phyloP scores from a whole-genome alignment of 495 filamentous ascomycete species.

The Hypoxylon perforatum region DNA sequence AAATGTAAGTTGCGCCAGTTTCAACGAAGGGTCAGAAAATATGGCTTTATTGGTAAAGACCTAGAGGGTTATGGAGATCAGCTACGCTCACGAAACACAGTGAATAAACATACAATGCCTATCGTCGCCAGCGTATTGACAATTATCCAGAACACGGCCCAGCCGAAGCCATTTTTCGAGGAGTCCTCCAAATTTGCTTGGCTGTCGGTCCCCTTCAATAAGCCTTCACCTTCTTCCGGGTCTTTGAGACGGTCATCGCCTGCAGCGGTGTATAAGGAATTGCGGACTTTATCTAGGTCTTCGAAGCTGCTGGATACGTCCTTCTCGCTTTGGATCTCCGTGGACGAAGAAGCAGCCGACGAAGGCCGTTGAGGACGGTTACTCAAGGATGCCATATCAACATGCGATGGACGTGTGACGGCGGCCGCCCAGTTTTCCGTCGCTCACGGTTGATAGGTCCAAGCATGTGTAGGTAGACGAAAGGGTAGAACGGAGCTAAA shows the following conservation, averaged over 20 bases:
- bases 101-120: conserved; percentile 62
- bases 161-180: conserved; percentile 39
- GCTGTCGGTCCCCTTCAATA: conserved; percentile 42
- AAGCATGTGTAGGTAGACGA: conserved; percentile 13
- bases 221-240: conserved; percentile 52
- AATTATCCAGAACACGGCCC: conserved; percentile 64
- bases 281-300: conserved; percentile 34
- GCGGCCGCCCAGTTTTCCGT: conserved; percentile 25
- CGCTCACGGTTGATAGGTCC: conserved; percentile 16
- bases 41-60: conserved; percentile 83
- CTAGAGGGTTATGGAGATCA: conserved; percentile 51
- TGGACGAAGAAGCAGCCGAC: conserved; percentile 52
- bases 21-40: conserved; percentile 73
- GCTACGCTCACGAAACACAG: conserved; percentile 9
- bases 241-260: conserved; percentile 44
- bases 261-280: conserved; percentile 38
- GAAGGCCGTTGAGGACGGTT: conserved; percentile 40
- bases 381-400: conserved; percentile 39
- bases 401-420: conserved; percentile 22
- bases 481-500: neutral
- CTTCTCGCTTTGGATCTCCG: conserved; percentile 41
- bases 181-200: conserved; percentile 26
- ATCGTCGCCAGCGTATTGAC: conserved; percentile 71
- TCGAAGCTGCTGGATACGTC: conserved; percentile 38
- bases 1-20: conserved; percentile 74